Evolutionary conservation across 2,329 filamentous ascomycete genomes (phyloP), one percentile per base, ranked within the genome.

Genomic region (Teratosphaeria viscida): DNA sequence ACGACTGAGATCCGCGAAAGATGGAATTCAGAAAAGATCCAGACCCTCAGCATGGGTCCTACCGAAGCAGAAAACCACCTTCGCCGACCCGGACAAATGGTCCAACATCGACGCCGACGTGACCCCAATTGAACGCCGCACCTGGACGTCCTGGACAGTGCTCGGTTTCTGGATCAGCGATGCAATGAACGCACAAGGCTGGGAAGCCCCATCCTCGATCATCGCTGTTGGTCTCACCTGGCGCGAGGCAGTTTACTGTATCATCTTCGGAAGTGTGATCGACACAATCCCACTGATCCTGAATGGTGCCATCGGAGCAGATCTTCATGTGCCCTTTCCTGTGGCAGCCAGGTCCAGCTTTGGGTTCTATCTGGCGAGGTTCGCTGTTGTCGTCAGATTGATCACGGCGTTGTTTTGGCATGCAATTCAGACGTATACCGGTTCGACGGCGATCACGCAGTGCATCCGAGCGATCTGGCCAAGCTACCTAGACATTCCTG

Each of bases 361-460:
- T 75, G 82, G 82, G 0, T 83, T 82, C 71, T 82, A 78, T 75
- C 80, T 81, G 57, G 80, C 78, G 27, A 81, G 82, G 65, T 73
- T 83, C 43, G 76, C 80, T 27, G 80, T 83, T 57, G 65, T 83
- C 7, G 81, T 78, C 0, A 75, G 81, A 11, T 75, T 77, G 47
- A 78, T 83, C 59, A 76, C 83, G 3, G 81, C 81, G 5, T 68
- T 83, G 19, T 82, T 84, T 70, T 84, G 82, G 86, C 83, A 87
- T 57, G 83, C 84, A 0, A 85, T 88, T 54, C 84, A 87, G 64
- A 83, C 81, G 49, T 82, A 83, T 61, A 85, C 85, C 63, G 85
- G 85, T 0, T 83, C 80, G 0, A 81, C 82, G 59, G 75, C 77
- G 0, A 74, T 82, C 8, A 73, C 74, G 4, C 77, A 79, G 52